phyloP scores from a whole-genome alignment of 2,329 filamentous ascomycete species.

The Raffaelea albimanens region DNA sequence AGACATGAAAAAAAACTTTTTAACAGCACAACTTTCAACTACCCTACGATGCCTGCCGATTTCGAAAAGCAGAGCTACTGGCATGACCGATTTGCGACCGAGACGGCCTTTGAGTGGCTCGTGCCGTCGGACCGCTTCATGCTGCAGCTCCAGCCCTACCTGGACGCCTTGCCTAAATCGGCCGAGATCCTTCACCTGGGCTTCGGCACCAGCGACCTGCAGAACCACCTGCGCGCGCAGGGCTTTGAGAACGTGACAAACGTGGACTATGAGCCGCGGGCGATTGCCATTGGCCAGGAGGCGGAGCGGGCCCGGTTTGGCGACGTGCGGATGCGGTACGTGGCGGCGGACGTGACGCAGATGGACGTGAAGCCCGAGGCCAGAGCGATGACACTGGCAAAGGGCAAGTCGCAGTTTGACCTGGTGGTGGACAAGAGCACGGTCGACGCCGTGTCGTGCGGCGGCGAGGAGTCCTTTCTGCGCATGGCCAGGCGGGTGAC shows the following conservation, averaged over 20 bases:
- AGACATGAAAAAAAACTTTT: too few relatives aligned
- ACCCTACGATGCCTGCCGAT: slow-evolving; percentile 18
- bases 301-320: slow-evolving; percentile 32
- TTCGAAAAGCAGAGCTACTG: slow-evolving; percentile 42
- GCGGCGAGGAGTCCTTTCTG: slow-evolving; percentile 25
- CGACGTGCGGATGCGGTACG: slow-evolving; percentile 32
- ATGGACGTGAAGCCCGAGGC: slow-evolving; percentile 13
- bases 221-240: slow-evolving; percentile 32
- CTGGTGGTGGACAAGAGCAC: slow-evolving; percentile 41
- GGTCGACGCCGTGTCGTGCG: slow-evolving; percentile 37
- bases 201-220: slow-evolving; percentile 39
- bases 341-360: slow-evolving; percentile 34
- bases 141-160: slow-evolving; percentile 26
- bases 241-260: slow-evolving; percentile 36
- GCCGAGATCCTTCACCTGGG: slow-evolving; percentile 35
- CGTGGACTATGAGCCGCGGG: slow-evolving; percentile 40
- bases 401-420: slow-evolving; percentile 22
- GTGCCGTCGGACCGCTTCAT: slow-evolving; percentile 31
- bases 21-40: not conserved
- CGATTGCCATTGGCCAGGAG: slow-evolving; percentile 30
- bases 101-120: slow-evolving; percentile 40
- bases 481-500: slow-evolving; percentile 29
- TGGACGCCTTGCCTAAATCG: slow-evolving; percentile 18
- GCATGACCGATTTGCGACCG: slow-evolving; percentile 34
- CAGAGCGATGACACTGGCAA: slow-evolving; percentile 6